Evolutionary conservation across 306 rosid species (phyloP).

Genomic region (Luffa aegyptiaca): DNA sequence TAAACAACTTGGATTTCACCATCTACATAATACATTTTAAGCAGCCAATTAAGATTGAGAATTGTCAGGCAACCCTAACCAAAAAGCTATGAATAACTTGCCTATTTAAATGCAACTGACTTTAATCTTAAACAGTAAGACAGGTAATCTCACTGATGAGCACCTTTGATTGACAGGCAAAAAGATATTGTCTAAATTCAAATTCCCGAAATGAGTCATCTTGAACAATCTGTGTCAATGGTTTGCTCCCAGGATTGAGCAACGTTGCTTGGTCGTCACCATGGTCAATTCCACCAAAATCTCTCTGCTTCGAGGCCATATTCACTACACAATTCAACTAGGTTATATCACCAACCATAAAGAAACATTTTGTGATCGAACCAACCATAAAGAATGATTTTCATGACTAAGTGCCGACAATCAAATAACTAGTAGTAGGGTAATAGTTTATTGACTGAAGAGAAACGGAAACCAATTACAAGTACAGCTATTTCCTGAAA

Average conservation of each 20-base stretch:
- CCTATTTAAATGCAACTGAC: neutral
- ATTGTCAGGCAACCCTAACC: neutral
- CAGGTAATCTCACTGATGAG: conserved; percentile 17
- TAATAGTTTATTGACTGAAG: neutral
- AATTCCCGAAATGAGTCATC: conserved; percentile 96
- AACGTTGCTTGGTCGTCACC: conserved; percentile 93
- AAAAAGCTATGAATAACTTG: neutral
- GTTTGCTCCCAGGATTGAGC: conserved; percentile 64
- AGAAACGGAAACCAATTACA: neutral
- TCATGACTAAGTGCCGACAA: neutral
- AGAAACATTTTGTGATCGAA: conserved; percentile 7
- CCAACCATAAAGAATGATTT: conserved; percentile 16
- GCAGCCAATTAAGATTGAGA: neutral
- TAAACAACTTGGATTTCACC: neutral
- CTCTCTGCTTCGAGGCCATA: conserved; percentile 62
- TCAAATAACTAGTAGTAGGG: neutral
- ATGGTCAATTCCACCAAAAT: conserved; percentile 77
- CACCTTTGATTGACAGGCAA: conserved; percentile 93
- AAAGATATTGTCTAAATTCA: conserved; percentile 92
- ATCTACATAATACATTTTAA: neutral
- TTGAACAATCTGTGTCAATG: conserved; percentile 83
- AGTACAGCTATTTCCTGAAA: neutral
- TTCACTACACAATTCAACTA: conserved; percentile 41
- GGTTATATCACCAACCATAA: conserved; percentile 16
- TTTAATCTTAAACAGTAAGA: neutral